phyloP scores from a whole-genome alignment of 306 rosid species.

The Acacia crassicarpa region DNA sequence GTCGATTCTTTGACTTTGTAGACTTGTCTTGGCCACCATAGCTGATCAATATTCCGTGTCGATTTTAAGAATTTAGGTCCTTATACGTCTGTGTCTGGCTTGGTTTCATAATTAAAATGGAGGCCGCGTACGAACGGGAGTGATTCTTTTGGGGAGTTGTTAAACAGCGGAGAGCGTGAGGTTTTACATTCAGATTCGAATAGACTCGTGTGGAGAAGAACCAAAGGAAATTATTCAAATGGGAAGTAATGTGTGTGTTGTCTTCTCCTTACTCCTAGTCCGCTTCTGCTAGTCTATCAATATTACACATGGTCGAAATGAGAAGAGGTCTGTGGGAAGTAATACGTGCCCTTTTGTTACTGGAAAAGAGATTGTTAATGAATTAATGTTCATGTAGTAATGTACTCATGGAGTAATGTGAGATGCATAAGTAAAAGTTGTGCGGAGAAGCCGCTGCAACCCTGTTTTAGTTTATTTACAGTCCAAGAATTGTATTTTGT shows the following conservation, averaged over 20 bases:
- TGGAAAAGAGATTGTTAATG: neutral
- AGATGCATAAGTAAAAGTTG: neutral
- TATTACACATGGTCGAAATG: neutral
- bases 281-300: neutral
- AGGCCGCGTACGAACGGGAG: neutral
- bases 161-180: neutral
- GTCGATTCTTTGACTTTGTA: neutral
- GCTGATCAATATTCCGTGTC: neutral
- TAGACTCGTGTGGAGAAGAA: neutral
- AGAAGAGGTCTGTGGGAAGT: constrained; percentile 6
- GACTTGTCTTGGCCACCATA: neutral
- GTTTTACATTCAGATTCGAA: neutral
- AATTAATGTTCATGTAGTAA: neutral
- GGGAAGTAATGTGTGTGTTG: neutral
- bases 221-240: neutral
- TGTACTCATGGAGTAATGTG: neutral
- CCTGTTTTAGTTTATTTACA: neutral
- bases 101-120: neutral
- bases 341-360: neutral
- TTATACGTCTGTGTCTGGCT: neutral
- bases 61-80: neutral
- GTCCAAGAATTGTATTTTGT: neutral
- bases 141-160: neutral
- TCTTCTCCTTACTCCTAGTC: neutral
- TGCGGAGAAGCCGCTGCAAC: neutral